Evolutionary conservation across 192 early-diverging fungal genomes (phyloP).

Genomic region (Coemansia sp.): DNA sequence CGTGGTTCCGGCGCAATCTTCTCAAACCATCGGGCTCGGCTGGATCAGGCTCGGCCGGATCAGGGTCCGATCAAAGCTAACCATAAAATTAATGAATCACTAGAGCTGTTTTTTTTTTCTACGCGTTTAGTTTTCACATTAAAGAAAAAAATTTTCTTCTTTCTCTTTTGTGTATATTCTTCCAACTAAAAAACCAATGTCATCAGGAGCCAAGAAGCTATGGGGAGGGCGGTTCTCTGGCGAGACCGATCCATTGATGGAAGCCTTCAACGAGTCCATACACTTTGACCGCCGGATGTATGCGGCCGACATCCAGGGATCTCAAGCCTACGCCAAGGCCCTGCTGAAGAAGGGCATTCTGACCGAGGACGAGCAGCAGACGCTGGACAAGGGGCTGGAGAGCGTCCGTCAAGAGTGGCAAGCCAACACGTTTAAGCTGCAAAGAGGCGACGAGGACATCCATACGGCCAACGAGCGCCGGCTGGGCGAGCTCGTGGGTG

Average conservation of each 20-base stretch:
- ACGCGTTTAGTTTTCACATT: background rate
- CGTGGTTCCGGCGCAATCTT: conserved; percentile 31
- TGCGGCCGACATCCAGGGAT: conserved; percentile 83
- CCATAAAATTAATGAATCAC: background rate
- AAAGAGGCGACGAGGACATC: conserved; percentile 92
- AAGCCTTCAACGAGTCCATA: conserved; percentile 93
- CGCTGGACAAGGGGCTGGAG: conserved; percentile 72
- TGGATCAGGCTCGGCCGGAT: background rate
- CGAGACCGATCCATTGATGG: conserved; percentile 93
- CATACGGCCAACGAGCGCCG: conserved; percentile 98
- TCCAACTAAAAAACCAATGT: background rate
- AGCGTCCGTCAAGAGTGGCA: conserved; percentile 83
- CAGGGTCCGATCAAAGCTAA: background rate
- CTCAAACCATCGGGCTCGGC: background rate
- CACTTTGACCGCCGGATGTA: conserved; percentile 92
- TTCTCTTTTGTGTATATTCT: background rate
- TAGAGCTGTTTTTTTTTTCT: conserved; percentile 7
- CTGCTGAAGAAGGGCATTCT: conserved; percentile 71
- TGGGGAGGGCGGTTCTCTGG: conserved; percentile 91
- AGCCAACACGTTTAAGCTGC: conserved; percentile 63
- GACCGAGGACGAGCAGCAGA: conserved; percentile 67
- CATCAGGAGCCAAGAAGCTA: conserved; percentile 53
- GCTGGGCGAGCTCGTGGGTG: conserved; percentile 86
- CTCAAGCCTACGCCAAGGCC: conserved; percentile 86
- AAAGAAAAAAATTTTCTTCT: conserved; percentile 1